Percentiles rank a stretch among this genome's conserved stretches.
Conservation (phyloP, 2,329 filamentous ascomycete species). For the Monosporascus sp. region DNA sequence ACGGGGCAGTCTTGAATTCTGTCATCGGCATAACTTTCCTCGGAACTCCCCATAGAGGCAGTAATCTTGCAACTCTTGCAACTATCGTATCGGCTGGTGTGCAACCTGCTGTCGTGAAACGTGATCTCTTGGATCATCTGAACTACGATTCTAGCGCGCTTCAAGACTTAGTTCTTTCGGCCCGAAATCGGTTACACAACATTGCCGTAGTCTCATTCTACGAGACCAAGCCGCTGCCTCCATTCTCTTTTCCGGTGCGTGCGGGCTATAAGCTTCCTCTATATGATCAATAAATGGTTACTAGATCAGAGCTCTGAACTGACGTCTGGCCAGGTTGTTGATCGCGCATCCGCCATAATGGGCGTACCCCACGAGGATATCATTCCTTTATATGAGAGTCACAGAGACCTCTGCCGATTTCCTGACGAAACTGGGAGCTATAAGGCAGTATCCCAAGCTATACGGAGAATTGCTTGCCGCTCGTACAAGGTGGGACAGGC, state of each 20-base stretch:
- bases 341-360: constrained; percentile 16
- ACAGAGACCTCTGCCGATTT: constrained; percentile 22
- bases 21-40: constrained; percentile 23
- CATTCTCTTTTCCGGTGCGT: constrained; percentile 8
- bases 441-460: constrained; percentile 9
- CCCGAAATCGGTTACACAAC: constrained; percentile 9
- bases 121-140: constrained; percentile 18
- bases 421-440: constrained; percentile 14
- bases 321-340: neutral
- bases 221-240: constrained; percentile 10
- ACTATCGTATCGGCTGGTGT: constrained; percentile 8
- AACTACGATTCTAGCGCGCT: constrained; percentile 10
- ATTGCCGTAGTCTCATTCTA: constrained; percentile 17
- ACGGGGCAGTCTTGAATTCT: constrained; percentile 9
- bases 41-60: constrained; percentile 28
- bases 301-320: neutral
- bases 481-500: neutral
- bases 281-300: neutral
- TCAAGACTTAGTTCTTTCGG: constrained; percentile 12
- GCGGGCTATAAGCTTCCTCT: neutral
- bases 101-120: constrained; percentile 8
- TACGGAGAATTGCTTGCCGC: constrained; percentile 10
- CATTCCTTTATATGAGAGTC: constrained; percentile 18
- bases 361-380: constrained; percentile 15
- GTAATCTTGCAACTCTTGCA: constrained; percentile 15